Evolutionary conservation across 1,284 basidiomycete species (phyloP).

Genomic region (Rhodotorula sp.): DNA sequence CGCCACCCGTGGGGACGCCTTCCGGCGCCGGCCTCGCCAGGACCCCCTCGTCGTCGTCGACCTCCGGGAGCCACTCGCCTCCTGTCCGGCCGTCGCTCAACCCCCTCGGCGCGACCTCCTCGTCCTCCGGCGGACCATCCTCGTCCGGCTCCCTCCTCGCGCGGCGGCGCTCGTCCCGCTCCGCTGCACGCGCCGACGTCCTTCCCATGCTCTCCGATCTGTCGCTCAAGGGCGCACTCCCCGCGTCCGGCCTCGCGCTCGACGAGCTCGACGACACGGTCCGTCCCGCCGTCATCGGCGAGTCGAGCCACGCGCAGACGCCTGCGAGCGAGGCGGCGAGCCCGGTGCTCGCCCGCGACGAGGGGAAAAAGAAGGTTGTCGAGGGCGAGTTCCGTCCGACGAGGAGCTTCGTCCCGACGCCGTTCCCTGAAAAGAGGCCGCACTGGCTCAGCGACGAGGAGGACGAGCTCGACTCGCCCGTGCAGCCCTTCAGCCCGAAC

Average conservation of each 20-base stretch:
- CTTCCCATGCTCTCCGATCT: conserved; percentile 22
- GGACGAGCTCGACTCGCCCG: conserved; percentile 8
- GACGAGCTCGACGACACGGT: conserved; percentile 28
- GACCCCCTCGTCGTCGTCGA: background rate
- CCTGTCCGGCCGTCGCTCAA: conserved; percentile 5
- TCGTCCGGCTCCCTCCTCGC: conserved; percentile 8
- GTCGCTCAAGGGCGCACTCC: conserved; percentile 6
- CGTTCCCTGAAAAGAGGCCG: conserved; percentile 15
- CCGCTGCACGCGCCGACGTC: conserved; percentile 4
- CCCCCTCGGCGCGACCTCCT: background rate
- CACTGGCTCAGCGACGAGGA: conserved; percentile 18
- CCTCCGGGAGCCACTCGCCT: background rate
- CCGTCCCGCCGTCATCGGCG: conserved; percentile 15
- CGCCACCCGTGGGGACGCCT: too few relatives aligned
- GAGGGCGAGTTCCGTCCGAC: conserved; percentile 15
- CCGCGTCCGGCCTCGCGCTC: conserved; percentile 3
- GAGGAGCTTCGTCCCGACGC: conserved; percentile 12
- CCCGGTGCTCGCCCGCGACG: background rate
- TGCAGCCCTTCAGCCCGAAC: too few relatives aligned
- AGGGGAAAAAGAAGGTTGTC: background rate
- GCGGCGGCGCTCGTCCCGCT: conserved; percentile 10
- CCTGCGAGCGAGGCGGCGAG: conserved; percentile 15
- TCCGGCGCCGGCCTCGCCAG: background rate
- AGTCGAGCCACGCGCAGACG: conserved; percentile 17
- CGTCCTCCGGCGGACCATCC: background rate